Evolutionary conservation across 306 rosid species (phyloP).

Genomic region (Begonia peltatifolia): DNA sequence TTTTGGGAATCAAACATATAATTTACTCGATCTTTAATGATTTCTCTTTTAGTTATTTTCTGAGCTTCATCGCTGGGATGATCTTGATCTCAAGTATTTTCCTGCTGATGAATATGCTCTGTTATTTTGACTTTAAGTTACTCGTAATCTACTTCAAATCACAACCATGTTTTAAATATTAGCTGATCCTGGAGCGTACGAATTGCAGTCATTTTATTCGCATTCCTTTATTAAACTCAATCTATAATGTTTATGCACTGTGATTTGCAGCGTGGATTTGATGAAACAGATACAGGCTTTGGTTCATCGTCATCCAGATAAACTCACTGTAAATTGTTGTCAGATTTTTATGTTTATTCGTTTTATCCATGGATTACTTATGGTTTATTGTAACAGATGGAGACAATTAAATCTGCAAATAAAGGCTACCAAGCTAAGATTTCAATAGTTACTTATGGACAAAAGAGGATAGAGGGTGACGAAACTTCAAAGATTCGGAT

Average conservation of each 20-base stretch:
- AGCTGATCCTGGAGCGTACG: background rate
- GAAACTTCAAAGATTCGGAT: constrained; percentile 64
- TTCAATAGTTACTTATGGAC: constrained; percentile 57
- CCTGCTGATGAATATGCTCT: too few relatives aligned
- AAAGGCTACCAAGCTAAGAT: constrained; percentile 68
- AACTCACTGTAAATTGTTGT: constrained; percentile 44
- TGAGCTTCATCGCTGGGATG: too few relatives aligned
- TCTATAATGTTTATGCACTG: constrained; percentile 9
- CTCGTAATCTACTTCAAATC: too few relatives aligned
- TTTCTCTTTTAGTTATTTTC: too few relatives aligned
- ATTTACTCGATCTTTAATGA: too few relatives aligned
- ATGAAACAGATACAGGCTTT: constrained; percentile 57
- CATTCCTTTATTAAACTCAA: too few relatives aligned
- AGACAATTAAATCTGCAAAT: constrained; percentile 49
- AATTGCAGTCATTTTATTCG: background rate
- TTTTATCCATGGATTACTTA: constrained; percentile 2
- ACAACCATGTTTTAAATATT: too few relatives aligned
- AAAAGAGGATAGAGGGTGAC: constrained; percentile 30
- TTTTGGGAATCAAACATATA: too few relatives aligned
- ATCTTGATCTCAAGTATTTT: too few relatives aligned
- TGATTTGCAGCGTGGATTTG: constrained; percentile 54
- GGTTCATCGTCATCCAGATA: constrained; percentile 78
- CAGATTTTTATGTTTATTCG: constrained; percentile 5
- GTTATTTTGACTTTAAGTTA: too few relatives aligned
- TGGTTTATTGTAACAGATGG: constrained; percentile 35